Evolutionary conservation across 768 basidiomycete species (phyloP), one percentile per base, ranked within the genome.

Genomic region (Lactarius sanguifluus): DNA sequence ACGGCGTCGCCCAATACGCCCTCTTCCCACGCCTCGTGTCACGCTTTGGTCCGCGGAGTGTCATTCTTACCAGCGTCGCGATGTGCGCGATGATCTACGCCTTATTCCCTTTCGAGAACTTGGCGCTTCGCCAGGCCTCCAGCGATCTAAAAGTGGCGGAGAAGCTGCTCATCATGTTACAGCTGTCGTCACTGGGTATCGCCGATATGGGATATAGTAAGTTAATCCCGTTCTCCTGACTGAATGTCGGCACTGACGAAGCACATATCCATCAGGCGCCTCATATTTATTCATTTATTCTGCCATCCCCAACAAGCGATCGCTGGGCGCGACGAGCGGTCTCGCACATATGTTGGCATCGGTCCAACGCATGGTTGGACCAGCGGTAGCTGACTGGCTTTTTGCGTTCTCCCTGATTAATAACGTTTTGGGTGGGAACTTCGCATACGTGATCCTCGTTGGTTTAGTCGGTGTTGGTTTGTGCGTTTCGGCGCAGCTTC

Each of bases 301-400:
- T 6, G 80, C 88, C 15, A 78, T 88, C 0, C 88, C 89, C 2
- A 87, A 87, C 62, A 81, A 81, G 32, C 82, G 83, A 13, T 83
- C 85, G 9, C 79, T 90, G 6, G 89, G 89, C 12, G 83, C 86
- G 2, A 87, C 86, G 23, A 89, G 89, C 67, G 89, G 89, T 64
- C 32, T 77, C n/a, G 72, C 73, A 20, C 74, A 81, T 80, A 70
- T 73, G 65, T 64, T 71, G 41, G 73, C 76, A 38, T 78, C 78
- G 40, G 70, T 78, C 67, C 76, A 75, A 73, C 77, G 80, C 50
- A 65, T 77, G 36, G 62, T 83, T 61, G 88, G 87, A 28, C 86
- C 86, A 6, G 82, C 83, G 15, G 70, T 78, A 3, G 79, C 86
- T 4, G 85, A 83, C 66, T 87, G 87, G 56, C 78, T 88, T 58